A percentile compares a stretch with the other conserved stretches of the same genome.
These are phyloP conservation scores for Ascosphaera apis DNA, from an alignment of 2,329 filamentous ascomycete genomes.

Conservation along the genomic window DNA sequence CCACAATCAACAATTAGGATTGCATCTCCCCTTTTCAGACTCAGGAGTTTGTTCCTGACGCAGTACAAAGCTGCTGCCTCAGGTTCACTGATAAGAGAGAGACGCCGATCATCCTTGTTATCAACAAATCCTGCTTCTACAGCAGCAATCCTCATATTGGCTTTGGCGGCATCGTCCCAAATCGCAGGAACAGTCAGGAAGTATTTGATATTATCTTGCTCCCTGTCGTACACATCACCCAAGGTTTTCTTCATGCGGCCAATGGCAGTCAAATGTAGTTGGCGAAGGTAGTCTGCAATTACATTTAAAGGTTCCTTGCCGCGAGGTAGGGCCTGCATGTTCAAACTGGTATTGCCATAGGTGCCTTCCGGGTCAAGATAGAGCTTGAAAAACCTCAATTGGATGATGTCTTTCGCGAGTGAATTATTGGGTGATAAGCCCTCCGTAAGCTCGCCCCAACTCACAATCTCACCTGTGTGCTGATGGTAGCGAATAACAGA, in stretches of 20 bases:
- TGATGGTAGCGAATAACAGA: neutral
- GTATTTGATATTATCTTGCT: slow-evolving; percentile 94
- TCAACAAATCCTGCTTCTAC: slow-evolving; percentile 93
- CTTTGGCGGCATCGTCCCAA: slow-evolving; percentile 97
- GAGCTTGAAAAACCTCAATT: slow-evolving; percentile 99
- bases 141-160: slow-evolving; percentile 80
- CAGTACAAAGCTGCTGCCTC: slow-evolving; percentile 96
- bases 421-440: neutral
- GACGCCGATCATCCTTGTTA: slow-evolving; percentile 89
- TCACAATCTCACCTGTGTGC: neutral
- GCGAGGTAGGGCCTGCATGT: slow-evolving; percentile 84
- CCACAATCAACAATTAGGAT: slow-evolving; percentile 95
- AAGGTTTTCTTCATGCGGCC: slow-evolving; percentile 88
- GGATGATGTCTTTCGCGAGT: slow-evolving; percentile 84
- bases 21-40: slow-evolving; percentile 96
- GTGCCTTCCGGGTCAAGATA: slow-evolving; percentile 97
- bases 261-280: slow-evolving; percentile 90
- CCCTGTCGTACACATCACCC: slow-evolving; percentile 90
- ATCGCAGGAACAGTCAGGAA: slow-evolving; percentile 98
- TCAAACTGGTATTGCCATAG: slow-evolving; percentile 98
- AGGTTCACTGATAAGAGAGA: slow-evolving; percentile 87
- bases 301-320: slow-evolving; percentile 99
- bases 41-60: slow-evolving; percentile 84
- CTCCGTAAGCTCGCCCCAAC: neutral
- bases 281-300: slow-evolving; percentile 97